Conservation (phyloP, 2,329 filamentous ascomycete species). For the Alternaria tenuissima region DNA sequence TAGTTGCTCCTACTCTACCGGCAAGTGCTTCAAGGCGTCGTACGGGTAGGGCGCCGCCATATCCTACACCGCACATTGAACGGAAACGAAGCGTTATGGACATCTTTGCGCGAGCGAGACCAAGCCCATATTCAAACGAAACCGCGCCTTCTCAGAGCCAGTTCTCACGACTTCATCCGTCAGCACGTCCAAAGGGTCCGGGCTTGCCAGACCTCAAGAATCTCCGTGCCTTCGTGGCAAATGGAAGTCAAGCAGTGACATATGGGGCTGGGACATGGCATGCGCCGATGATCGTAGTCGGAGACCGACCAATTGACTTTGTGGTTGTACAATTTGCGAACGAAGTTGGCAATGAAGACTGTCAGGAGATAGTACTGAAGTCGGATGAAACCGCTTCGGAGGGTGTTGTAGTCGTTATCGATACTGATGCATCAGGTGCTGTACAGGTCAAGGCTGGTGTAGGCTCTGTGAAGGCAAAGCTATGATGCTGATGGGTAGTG, state of each 20-base stretch:
- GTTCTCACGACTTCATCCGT: slow-evolving; percentile 40
- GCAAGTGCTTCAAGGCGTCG: slow-evolving; percentile 47
- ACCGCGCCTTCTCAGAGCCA: slow-evolving; percentile 48
- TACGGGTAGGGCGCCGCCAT: slow-evolving; percentile 51
- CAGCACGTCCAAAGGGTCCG: slow-evolving; percentile 53
- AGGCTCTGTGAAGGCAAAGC: slow-evolving; percentile 42
- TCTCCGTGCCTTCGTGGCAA: slow-evolving; percentile 80
- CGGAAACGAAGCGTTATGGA: slow-evolving; percentile 45
- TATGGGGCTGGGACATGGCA: slow-evolving; percentile 95
- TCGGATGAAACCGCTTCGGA: slow-evolving; percentile 36
- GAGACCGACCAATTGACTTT: slow-evolving; percentile 76
- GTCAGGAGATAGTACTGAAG: slow-evolving; percentile 74
- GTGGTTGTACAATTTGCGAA: slow-evolving; percentile 86
- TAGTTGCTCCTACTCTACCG: slow-evolving; percentile 82
- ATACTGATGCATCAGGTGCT: slow-evolving; percentile 42
- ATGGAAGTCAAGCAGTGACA: slow-evolving; percentile 82
- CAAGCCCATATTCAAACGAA: slow-evolving; percentile 61
- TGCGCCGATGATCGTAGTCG: slow-evolving; percentile 92
- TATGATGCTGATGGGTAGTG: slow-evolving; percentile 17
- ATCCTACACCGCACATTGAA: slow-evolving; percentile 49
- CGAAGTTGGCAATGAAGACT: slow-evolving; percentile 83
- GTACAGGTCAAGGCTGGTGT: slow-evolving; percentile 48
- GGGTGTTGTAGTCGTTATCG: slow-evolving; percentile 46
- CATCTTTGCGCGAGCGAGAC: slow-evolving; percentile 53
- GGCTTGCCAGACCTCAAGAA: slow-evolving; percentile 76